phyloP scores from a whole-genome alignment of 441 rosid species.

The Pelargonium citronellum region DNA sequence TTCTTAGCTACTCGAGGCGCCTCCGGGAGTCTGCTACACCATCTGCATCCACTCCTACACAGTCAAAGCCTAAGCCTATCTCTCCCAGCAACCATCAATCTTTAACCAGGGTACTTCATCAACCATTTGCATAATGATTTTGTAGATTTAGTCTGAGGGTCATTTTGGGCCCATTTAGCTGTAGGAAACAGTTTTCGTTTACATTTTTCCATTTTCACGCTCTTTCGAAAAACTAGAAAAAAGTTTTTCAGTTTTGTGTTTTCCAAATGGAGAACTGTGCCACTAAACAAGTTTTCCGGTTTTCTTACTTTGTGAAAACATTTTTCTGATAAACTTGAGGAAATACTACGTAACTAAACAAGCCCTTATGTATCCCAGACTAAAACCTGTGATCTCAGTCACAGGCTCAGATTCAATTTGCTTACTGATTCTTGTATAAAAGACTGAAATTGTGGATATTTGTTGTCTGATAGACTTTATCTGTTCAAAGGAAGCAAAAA shows the following conservation, averaged over 20 bases:
- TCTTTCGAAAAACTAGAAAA: no score
- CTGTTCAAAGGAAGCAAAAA: background rate
- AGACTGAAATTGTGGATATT: background rate
- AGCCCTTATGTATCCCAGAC: no score
- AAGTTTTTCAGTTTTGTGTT: no score
- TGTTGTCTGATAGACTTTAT: background rate
- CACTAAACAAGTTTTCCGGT: no score
- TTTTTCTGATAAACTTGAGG: no score
- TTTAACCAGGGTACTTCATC: background rate
- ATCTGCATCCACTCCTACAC: background rate
- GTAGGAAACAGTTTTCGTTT: no score
- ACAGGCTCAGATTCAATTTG: background rate
- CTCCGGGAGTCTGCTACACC: slow-evolving; percentile 6
- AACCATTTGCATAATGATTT: background rate
- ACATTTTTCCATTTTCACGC: no score
- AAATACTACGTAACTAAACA: no score
- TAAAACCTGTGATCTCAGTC: no score
- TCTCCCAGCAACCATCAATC: slow-evolving; percentile 2
- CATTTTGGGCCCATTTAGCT: background rate
- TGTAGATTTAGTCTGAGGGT: background rate
- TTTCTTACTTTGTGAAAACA: no score
- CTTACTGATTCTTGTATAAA: background rate
- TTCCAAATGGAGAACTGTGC: no score
- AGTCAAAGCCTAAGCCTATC: background rate
- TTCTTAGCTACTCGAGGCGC: background rate